Conservation (phyloP, 257 asterid genomes). For the Buddleja alternifolia region DNA sequence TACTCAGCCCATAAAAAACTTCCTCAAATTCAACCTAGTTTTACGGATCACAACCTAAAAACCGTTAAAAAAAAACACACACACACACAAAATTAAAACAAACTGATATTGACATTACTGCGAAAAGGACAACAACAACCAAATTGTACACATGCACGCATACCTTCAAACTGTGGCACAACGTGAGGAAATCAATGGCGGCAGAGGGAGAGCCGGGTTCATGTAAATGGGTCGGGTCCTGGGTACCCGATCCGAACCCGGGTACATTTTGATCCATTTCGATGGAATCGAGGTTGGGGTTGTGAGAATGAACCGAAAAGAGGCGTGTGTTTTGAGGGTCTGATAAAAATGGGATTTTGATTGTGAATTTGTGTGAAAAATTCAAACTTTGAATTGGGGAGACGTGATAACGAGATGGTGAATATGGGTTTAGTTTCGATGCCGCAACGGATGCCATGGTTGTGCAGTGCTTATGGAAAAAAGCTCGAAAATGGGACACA, state of each 20-base stretch:
- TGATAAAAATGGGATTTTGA: slow-evolving; percentile 43
- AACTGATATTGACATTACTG: too few species aligned
- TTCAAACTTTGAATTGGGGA: slow-evolving; percentile 21
- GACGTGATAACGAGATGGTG: slow-evolving; percentile 5
- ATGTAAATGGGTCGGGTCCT: slow-evolving; percentile 30
- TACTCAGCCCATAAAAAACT: background rate
- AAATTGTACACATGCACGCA: background rate
- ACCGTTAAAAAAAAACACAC: background rate
- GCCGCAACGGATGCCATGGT: slow-evolving; percentile 45
- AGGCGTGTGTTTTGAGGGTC: slow-evolving; percentile 41
- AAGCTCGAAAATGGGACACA: slow-evolving; percentile 14
- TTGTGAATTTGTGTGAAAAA: slow-evolving; percentile 35
- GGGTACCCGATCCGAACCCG: slow-evolving; percentile 48
- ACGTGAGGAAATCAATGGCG: slow-evolving; percentile 90
- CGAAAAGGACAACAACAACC: slow-evolving; percentile 17
- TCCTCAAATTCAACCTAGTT: slow-evolving; percentile 9
- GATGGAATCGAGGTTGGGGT: slow-evolving; percentile 60
- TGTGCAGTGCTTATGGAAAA: background rate
- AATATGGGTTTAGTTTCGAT: slow-evolving; percentile 35
- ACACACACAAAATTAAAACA: background rate
- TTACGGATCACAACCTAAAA: background rate
- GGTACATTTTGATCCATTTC: slow-evolving; percentile 42
- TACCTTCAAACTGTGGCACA: slow-evolving; percentile 91
- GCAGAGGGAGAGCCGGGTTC: slow-evolving; percentile 55
- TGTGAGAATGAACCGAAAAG: slow-evolving; percentile 51